Evolutionary conservation across 192 early-diverging fungal genomes (phyloP).

Genomic region (Coemansia umbellata): DNA sequence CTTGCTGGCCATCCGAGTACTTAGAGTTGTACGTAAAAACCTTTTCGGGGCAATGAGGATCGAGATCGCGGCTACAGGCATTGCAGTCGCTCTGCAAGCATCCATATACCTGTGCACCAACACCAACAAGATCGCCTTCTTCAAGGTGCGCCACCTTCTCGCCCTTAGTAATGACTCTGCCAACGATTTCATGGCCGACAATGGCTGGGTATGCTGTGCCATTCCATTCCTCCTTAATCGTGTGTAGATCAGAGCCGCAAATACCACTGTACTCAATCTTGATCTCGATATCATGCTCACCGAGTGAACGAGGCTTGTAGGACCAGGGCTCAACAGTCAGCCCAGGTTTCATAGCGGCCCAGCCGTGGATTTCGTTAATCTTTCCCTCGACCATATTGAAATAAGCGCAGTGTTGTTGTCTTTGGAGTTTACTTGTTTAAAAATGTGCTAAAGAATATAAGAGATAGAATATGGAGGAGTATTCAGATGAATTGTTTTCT

Average conservation of each 20-base stretch:
- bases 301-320: constrained; percentile 58
- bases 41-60: constrained; percentile 44
- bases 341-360: constrained; percentile 38
- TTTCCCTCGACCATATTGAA: constrained; percentile 45
- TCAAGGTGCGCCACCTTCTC: constrained; percentile 51
- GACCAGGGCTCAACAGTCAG: constrained; percentile 45
- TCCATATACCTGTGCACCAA: constrained; percentile 61
- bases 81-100: constrained; percentile 55
- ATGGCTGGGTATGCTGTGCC: constrained; percentile 46
- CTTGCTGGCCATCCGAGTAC: constrained; percentile 52
- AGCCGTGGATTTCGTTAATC: constrained; percentile 45
- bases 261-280: constrained; percentile 73
- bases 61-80: constrained; percentile 45
- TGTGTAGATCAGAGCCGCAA: constrained; percentile 77
- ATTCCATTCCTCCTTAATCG: constrained; percentile 59
- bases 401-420: neutral
- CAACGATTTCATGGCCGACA: constrained; percentile 70
- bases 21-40: constrained; percentile 54
- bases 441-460: neutral
- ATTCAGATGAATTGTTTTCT: neutral
- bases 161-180: constrained; percentile 58
- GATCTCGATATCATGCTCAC: constrained; percentile 66
- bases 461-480: too few species aligned
- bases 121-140: constrained; percentile 62
- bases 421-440: neutral